Conservation (phyloP, 163 green algal species). For the Chlamydomonas reinhardtii region DNA sequence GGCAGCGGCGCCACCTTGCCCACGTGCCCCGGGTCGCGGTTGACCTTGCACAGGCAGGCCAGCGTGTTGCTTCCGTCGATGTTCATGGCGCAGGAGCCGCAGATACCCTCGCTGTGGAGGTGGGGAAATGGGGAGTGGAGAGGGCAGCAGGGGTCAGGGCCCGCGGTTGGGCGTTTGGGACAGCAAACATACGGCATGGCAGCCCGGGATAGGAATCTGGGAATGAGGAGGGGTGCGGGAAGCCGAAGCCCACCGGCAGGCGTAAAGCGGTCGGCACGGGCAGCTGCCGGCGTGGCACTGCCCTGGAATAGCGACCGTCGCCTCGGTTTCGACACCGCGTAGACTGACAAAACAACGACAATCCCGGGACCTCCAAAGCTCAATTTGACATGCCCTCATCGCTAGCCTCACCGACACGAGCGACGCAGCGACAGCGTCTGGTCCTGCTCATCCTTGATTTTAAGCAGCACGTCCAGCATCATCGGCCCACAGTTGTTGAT, state of each 20-base stretch:
- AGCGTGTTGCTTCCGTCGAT: slow-evolving; percentile 98
- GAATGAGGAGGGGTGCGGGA: too few relatives aligned
- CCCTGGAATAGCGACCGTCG: too few relatives aligned
- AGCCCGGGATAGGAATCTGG: too few relatives aligned
- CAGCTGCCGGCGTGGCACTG: too few relatives aligned
- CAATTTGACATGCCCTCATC: too few relatives aligned
- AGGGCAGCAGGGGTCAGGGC: not conserved
- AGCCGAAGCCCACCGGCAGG: too few relatives aligned
- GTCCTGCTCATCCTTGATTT: slow-evolving; percentile 99
- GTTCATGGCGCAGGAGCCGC: slow-evolving; percentile 99
- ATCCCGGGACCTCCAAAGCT: too few relatives aligned
- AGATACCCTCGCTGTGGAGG: slow-evolving; percentile 95
- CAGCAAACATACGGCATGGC: too few relatives aligned
- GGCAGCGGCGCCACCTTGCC: slow-evolving; percentile 91
- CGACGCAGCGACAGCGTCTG: slow-evolving; percentile 87
- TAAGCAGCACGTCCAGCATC: slow-evolving; percentile 99
- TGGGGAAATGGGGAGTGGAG: not conserved
- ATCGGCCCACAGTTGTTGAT: slow-evolving; percentile 99
- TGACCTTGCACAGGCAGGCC: slow-evolving; percentile 95
- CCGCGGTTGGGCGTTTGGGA: too few relatives aligned
- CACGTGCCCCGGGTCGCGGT: slow-evolving; percentile 51
- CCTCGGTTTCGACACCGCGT: too few relatives aligned
- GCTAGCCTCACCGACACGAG: slow-evolving; percentile 83
- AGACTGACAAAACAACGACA: too few relatives aligned
- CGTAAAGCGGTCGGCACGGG: too few relatives aligned